Conservation (phyloP, 108 stramenopile genomes). For the Pseudonitzschia multistriata region DNA sequence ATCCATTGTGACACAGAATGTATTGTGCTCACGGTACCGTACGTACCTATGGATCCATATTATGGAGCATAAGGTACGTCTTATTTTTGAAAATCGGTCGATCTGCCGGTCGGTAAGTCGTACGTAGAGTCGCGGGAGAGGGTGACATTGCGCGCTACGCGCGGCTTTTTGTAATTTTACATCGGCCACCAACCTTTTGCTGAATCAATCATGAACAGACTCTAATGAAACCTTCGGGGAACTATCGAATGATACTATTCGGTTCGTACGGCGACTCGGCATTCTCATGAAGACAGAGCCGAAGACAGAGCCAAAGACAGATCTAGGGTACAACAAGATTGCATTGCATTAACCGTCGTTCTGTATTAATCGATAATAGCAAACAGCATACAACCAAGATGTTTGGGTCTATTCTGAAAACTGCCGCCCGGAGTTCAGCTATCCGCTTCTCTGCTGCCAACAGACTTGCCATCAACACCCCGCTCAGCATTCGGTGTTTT, state of each 20-base stretch:
- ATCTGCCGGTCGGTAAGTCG: not conserved
- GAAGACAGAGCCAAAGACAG: not conserved
- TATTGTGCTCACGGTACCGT: too few species aligned
- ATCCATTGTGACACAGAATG: too few species aligned
- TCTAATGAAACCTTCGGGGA: not conserved
- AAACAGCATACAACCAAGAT: constrained; percentile 12
- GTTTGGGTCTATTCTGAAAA: constrained; percentile 24
- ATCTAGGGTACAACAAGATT: not conserved
- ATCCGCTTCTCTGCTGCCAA: not conserved
- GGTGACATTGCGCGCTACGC: not conserved
- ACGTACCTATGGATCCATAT: too few species aligned
- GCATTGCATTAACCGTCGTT: not conserved
- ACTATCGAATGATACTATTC: too few species aligned
- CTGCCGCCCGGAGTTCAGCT: not conserved
- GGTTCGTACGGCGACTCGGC: too few species aligned
- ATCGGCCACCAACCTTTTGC: constrained; percentile 1
- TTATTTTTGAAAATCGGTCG: too few species aligned
- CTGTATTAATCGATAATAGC: not conserved
- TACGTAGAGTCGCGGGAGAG: not conserved
- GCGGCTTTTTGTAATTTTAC: too few species aligned
- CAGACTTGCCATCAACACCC: constrained; percentile 11
- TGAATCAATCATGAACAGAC: not conserved
- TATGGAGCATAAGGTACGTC: too few species aligned
- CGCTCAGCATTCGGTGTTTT: constrained; percentile 6
- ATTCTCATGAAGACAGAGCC: not conserved